A percentile compares a stretch with the other conserved stretches of the same genome.
Conservation (phyloP, 345 rosid genomes). For the Hibiscus tridactylites region DNA sequence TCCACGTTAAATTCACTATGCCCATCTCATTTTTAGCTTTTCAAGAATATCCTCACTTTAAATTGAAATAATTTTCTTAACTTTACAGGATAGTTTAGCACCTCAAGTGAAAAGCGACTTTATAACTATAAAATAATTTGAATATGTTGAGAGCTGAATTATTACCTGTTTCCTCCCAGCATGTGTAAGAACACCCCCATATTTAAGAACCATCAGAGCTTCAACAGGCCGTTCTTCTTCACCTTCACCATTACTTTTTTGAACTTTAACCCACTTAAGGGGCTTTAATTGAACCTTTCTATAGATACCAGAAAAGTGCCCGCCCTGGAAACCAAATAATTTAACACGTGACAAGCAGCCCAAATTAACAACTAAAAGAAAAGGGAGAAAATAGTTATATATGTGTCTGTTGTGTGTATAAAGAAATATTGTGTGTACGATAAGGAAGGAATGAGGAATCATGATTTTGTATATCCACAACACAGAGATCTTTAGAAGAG, state of each 20-base stretch:
- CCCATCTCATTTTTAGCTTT: not conserved
- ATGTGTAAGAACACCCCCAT: conserved; percentile 99
- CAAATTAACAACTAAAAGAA: not conserved
- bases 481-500: conserved; percentile 1
- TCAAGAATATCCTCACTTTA: not conserved
- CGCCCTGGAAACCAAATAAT: conserved; percentile 58
- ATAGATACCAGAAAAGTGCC: conserved; percentile 96
- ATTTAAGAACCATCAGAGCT: conserved; percentile 97
- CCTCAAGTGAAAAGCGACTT: not conserved
- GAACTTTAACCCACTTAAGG: conserved; percentile 75
- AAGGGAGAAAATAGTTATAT: not conserved
- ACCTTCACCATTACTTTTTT: conserved; percentile 74
- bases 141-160: not conserved
- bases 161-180: conserved; percentile 98
- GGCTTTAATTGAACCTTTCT: conserved; percentile 99
- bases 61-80: conserved; percentile 1
- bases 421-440: not conserved
- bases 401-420: not conserved
- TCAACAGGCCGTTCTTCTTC: conserved; percentile 95
- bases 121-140: not conserved
- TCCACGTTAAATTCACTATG: conserved; percentile 2
- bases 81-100: not conserved
- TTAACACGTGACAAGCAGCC: conserved; percentile 2
- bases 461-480: not conserved
- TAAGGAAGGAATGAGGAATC: not conserved